phyloP scores from a whole-genome alignment of 2,329 filamentous ascomycete species.

The Domatiomyces catenatus region DNA sequence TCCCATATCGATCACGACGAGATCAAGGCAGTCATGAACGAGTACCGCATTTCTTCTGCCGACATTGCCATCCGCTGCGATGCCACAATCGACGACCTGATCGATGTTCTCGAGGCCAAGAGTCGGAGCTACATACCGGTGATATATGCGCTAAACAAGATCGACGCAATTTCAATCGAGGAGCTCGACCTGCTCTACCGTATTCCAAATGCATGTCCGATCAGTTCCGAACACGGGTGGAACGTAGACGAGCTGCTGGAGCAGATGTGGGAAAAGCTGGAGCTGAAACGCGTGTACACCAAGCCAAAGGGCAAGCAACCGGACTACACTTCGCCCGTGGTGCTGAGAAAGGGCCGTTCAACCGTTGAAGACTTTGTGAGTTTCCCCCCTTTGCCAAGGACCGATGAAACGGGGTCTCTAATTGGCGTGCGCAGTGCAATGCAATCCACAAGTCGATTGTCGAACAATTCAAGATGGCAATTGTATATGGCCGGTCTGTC shows the following conservation, averaged over 20 bases:
- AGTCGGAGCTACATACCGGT: conserved; percentile 96
- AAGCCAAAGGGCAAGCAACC: conserved; percentile 93
- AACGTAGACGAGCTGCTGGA: conserved; percentile 95
- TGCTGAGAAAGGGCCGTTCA: conserved; percentile 64
- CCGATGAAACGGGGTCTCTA: conserved; percentile 19
- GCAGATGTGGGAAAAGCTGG: conserved; percentile 96
- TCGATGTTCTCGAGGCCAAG: conserved; percentile 89
- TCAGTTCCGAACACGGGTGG: conserved; percentile 95
- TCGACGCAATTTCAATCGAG: conserved; percentile 94
- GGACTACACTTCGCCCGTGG: conserved; percentile 83
- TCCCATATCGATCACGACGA: conserved; percentile 90
- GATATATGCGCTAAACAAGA: conserved; percentile 97
- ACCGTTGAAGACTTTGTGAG: conserved; percentile 96
- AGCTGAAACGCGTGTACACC: conserved; percentile 82
- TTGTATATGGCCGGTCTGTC: conserved; percentile 94
- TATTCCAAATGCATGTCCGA: conserved; percentile 91
- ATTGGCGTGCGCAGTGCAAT: conserved; percentile 55
- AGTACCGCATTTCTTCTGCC: conserved; percentile 91
- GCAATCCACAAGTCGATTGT: conserved; percentile 91
- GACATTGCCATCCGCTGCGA: conserved; percentile 97
- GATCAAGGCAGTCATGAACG: conserved; percentile 93
- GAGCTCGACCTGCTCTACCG: conserved; percentile 91
- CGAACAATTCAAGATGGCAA: conserved; percentile 85
- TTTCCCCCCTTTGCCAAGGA: conserved; percentile 21
- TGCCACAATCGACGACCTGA: conserved; percentile 91